These are phyloP conservation scores for Phytophthora megakarya DNA, from an alignment of 352 stramenopile genomes.

Conservation along the genomic window DNA sequence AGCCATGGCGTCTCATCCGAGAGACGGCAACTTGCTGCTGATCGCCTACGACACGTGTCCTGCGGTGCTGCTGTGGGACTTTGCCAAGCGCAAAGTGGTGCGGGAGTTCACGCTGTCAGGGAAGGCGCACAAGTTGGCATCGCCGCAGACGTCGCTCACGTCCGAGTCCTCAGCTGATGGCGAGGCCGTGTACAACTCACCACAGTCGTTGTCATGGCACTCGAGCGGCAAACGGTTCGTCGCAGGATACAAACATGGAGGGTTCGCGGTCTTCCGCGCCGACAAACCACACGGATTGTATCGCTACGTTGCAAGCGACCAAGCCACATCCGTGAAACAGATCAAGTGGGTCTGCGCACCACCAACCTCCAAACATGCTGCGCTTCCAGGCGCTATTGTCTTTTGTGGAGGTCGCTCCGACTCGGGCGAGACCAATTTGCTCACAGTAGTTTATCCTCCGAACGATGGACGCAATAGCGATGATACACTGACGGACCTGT, in stretches of 20 bases:
- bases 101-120: constrained; percentile 41
- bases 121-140: constrained; percentile 30
- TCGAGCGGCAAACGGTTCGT: constrained; percentile 79
- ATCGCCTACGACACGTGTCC: constrained; percentile 63
- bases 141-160: constrained; percentile 13
- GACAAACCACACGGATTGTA: constrained; percentile 66
- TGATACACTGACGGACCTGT: constrained; percentile 55
- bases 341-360: constrained; percentile 71
- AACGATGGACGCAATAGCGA: constrained; percentile 40
- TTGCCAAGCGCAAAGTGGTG: constrained; percentile 67
- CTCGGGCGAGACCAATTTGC: constrained; percentile 25
- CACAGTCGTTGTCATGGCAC: constrained; percentile 75
- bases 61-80: constrained; percentile 66
- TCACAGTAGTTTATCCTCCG: constrained; percentile 57
- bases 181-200: constrained; percentile 40
- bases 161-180: constrained; percentile 19
- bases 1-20: constrained; percentile 60
- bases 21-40: constrained; percentile 65
- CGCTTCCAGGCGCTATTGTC: constrained; percentile 58
- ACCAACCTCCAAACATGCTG: constrained; percentile 54
- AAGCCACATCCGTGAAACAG: constrained; percentile 37
- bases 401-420: constrained; percentile 43
- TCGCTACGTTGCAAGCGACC: constrained; percentile 18
- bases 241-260: constrained; percentile 63
- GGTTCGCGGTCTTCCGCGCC: constrained; percentile 58